phyloP scores from a whole-genome alignment of 2,329 filamentous ascomycete species.

The Monilinia aucupariae region DNA sequence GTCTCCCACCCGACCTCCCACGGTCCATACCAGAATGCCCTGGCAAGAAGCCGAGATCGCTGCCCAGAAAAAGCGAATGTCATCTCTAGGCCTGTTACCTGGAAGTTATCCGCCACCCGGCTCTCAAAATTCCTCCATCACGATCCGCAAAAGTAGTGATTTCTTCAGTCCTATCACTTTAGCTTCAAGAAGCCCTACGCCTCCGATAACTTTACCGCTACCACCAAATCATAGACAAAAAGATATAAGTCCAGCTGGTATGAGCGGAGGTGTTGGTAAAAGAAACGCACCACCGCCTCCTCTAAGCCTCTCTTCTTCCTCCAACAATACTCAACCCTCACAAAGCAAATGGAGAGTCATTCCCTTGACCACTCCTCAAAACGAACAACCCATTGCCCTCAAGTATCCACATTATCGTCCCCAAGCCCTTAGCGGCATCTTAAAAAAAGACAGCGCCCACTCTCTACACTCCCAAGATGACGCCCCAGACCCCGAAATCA shows the following conservation, averaged over 20 bases:
- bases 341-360: conserved; percentile 27
- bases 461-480: background rate
- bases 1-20: conserved; percentile 16
- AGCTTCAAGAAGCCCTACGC: conserved; percentile 28
- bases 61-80: conserved; percentile 19
- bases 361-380: background rate
- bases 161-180: conserved; percentile 19
- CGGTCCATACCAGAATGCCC: conserved; percentile 13
- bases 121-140: background rate
- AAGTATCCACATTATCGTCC: conserved; percentile 30
- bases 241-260: background rate
- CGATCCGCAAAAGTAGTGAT: conserved; percentile 11
- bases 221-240: conserved; percentile 27
- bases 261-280: background rate
- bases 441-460: conserved; percentile 10
- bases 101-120: background rate
- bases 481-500: background rate
- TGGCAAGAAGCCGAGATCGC: conserved; percentile 30
- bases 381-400: conserved; percentile 23
- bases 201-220: conserved; percentile 43
- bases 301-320: background rate
- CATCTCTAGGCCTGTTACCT: conserved; percentile 12
- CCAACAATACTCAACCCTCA: background rate
- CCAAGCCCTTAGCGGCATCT: background rate
- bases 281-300: conserved; percentile 1